phyloP scores from a whole-genome alignment of 1,284 basidiomycete genomes.

The Microbotryum lychnidis-dioicae region DNA sequence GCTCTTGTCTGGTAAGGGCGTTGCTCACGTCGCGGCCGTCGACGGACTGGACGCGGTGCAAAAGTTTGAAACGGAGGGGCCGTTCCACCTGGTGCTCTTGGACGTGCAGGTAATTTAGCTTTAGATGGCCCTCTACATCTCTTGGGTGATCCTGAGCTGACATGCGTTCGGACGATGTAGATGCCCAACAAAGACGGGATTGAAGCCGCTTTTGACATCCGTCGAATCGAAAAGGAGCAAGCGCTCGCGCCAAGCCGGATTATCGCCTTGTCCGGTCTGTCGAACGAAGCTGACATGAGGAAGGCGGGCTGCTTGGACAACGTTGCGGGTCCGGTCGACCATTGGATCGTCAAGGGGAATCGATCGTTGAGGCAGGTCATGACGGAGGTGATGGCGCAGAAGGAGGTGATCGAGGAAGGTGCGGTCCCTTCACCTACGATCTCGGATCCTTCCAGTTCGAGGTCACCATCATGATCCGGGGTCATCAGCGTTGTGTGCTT shows the following conservation, averaged over 20 bases:
- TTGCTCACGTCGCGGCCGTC: no score
- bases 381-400: no score
- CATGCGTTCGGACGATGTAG: background rate
- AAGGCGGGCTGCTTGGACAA: conserved; percentile 1
- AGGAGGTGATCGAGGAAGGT: background rate
- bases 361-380: no score
- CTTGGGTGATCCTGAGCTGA: no score
- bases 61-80: no score
- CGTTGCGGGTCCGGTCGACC: conserved; percentile 8
- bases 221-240: conserved; percentile 5
- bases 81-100: no score
- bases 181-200: conserved; percentile 17
- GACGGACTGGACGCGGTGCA: no score
- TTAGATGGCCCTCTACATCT: no score
- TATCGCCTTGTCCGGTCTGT: conserved; percentile 22
- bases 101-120: no score
- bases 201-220: conserved; percentile 10
- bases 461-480: no score
- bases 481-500: no score
- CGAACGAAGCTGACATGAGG: conserved; percentile 20
- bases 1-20: conserved; percentile 2
- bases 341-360: conserved; percentile 25
- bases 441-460: no score
- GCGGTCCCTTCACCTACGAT: background rate
- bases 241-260: background rate